Conservation (phyloP, 2,329 filamentous ascomycete species). For the Penicillium sp. region DNA sequence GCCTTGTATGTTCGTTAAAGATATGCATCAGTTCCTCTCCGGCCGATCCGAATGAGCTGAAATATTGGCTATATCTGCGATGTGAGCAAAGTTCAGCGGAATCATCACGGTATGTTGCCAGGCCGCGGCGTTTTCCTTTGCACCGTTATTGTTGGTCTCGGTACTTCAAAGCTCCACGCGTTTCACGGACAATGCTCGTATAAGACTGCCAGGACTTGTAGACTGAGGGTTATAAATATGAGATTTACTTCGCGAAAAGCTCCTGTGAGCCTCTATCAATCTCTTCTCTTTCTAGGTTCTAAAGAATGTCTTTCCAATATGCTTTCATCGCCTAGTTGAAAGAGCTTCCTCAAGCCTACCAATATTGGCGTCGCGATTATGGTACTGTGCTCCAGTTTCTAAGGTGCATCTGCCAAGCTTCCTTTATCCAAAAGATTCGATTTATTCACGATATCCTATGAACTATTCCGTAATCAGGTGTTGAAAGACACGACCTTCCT, state of each 20-base stretch:
- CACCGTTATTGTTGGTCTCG: constrained; percentile 8
- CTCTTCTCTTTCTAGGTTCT: background rate
- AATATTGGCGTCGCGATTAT: constrained; percentile 3
- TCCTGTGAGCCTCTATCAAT: background rate
- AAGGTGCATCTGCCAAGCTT: constrained; percentile 3
- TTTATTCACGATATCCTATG: constrained; percentile 21
- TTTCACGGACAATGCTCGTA: constrained; percentile 1
- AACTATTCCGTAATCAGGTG: constrained; percentile 23
- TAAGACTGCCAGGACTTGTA: background rate
- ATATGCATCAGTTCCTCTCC: background rate
- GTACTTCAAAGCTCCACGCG: background rate
- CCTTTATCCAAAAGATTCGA: constrained; percentile 21
- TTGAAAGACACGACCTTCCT: constrained; percentile 25
- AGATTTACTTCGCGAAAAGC: no score
- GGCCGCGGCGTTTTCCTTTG: background rate
- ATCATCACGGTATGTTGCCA: background rate
- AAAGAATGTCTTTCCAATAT: background rate
- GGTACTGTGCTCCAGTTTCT: constrained; percentile 2
- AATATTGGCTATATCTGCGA: no score
- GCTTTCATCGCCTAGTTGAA: background rate
- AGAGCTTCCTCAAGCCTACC: background rate
- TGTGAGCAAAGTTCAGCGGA: no score
- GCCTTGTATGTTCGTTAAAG: background rate
- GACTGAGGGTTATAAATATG: background rate
- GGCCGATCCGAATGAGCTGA: background rate